Conservation (phyloP, 2,329 filamentous ascomycete species). For the Monosporascus sp. region DNA sequence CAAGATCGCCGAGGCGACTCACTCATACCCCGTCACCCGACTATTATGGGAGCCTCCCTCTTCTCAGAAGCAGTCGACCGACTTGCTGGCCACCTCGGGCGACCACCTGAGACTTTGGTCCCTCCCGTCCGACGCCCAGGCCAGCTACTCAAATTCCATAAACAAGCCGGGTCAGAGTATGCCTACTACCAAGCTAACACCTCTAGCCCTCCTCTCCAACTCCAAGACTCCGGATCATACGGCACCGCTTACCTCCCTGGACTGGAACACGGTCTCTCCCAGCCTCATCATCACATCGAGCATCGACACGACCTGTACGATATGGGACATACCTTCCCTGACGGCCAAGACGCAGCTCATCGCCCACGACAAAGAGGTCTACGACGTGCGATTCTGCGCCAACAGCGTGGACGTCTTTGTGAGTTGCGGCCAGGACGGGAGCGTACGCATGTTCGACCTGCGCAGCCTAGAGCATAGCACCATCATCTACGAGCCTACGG, state of each 20-base stretch:
- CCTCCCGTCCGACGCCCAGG: constrained; percentile 62
- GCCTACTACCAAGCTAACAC: constrained; percentile 74
- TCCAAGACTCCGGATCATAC: constrained; percentile 98
- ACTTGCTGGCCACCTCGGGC: constrained; percentile 89
- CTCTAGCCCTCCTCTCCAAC: constrained; percentile 88
- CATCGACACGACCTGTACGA: constrained; percentile 98
- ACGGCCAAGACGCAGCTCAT: constrained; percentile 98
- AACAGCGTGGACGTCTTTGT: constrained; percentile 99
- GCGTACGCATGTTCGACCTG: constrained; percentile 97
- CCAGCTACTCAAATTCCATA: constrained; percentile 61
- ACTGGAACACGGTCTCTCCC: constrained; percentile 97
- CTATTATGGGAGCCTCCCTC: constrained; percentile 95
- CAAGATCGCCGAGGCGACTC: constrained; percentile 91
- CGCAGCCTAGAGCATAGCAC: constrained; percentile 95
- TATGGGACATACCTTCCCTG: constrained; percentile 97
- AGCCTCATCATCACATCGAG: constrained; percentile 98
- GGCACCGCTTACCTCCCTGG: constrained; percentile 88
- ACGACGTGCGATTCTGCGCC: constrained; percentile 95
- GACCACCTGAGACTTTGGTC: constrained; percentile 95
- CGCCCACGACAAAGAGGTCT: constrained; percentile 98
- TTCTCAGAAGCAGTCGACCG: constrained; percentile 89
- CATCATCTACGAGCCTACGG: constrained; percentile 96
- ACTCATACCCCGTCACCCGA: constrained; percentile 94
- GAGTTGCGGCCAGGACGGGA: constrained; percentile 94
- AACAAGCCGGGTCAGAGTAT: constrained; percentile 54